Conservation (phyloP, 2,329 filamentous ascomycete genomes). For the Phialophora expanda region DNA sequence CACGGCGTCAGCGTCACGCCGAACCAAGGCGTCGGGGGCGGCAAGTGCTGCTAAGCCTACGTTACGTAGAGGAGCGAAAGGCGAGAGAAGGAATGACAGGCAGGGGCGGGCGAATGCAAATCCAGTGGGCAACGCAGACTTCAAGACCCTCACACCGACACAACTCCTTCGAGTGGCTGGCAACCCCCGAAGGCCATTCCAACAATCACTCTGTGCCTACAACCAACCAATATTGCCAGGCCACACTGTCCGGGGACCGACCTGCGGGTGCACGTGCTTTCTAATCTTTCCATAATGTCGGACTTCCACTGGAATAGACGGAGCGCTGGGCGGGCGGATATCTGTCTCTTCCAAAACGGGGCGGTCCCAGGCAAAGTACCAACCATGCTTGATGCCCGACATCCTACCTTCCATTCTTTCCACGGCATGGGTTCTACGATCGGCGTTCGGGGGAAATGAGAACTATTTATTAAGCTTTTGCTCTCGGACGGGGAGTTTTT, state of each 20-base stretch:
- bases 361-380: too few relatives aligned
- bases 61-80: background rate
- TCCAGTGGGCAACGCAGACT: background rate
- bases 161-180: background rate
- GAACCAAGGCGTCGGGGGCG: constrained; percentile 59
- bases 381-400: background rate
- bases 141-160: background rate
- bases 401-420: background rate
- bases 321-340: background rate
- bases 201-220: background rate
- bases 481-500: background rate
- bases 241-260: background rate
- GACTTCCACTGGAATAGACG: background rate
- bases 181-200: background rate
- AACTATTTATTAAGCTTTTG: background rate
- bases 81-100: background rate
- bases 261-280: background rate
- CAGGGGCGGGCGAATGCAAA: background rate
- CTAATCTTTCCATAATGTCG: background rate
- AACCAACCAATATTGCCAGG: background rate
- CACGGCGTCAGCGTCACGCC: constrained; percentile 72
- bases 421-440: background rate
- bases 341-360: background rate
- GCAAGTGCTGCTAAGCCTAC: constrained; percentile 73
- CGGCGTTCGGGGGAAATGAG: background rate